phyloP scores from a whole-genome alignment of 2,329 filamentous ascomycete genomes.

The Cucurbitaria berberidis region DNA sequence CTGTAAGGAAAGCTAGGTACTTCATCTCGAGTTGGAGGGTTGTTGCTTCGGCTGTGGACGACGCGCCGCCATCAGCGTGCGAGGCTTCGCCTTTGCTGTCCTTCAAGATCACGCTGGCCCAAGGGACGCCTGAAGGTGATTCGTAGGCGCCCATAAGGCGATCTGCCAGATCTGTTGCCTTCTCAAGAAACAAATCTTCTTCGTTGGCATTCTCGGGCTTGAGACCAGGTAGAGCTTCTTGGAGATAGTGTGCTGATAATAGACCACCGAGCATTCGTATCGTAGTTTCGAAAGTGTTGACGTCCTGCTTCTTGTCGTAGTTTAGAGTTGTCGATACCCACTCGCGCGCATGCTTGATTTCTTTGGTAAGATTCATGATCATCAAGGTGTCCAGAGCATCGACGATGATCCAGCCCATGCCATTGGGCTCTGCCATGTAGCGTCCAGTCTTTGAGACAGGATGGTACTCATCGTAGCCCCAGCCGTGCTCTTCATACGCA shows the following conservation, averaged over 20 bases:
- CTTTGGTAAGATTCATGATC: constrained; percentile 93
- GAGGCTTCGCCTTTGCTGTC: constrained; percentile 77
- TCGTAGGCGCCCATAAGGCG: constrained; percentile 87
- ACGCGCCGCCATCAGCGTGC: constrained; percentile 83
- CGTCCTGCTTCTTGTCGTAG: constrained; percentile 92
- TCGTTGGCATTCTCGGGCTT: constrained; percentile 75
- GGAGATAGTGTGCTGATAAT: constrained; percentile 93
- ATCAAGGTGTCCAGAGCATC: constrained; percentile 97
- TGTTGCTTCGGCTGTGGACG: constrained; percentile 91
- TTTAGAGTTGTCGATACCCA: constrained; percentile 84
- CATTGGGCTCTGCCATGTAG: constrained; percentile 81
- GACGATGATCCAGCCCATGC: constrained; percentile 97
- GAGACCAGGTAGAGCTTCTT: constrained; percentile 78
- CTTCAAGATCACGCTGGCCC: constrained; percentile 86
- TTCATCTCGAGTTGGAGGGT: constrained; percentile 96
- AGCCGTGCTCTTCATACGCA: constrained; percentile 89
- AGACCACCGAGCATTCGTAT: constrained; percentile 96
- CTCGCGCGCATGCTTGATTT: constrained; percentile 81
- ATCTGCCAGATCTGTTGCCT: constrained; percentile 90
- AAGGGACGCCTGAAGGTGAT: constrained; percentile 83
- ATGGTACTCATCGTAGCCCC: constrained; percentile 90
- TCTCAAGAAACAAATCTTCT: constrained; percentile 94
- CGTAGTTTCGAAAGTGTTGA: constrained; percentile 97
- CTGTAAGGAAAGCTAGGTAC: constrained; percentile 92
- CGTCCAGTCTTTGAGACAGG: constrained; percentile 78